phyloP scores from a whole-genome alignment of 495 filamentous ascomycete species.

The Tuber magnatum region DNA sequence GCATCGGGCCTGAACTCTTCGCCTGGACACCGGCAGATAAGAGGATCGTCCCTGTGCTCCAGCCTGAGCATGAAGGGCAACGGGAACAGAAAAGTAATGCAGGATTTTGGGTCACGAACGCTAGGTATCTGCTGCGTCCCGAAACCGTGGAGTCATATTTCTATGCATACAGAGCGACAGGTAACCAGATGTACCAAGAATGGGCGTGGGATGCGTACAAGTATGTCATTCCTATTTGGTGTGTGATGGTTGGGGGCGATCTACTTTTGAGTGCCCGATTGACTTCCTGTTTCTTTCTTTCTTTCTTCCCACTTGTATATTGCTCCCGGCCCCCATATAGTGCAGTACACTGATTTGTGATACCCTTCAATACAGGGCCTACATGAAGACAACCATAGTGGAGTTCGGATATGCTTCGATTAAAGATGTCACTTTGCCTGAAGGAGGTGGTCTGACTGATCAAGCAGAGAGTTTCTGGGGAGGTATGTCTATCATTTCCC shows the following conservation, averaged over 20 bases:
- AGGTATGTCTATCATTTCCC: slow-evolving; percentile 23
- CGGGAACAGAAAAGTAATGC: slow-evolving; percentile 32
- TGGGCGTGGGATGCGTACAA: slow-evolving; percentile 46
- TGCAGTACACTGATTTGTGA: neutral
- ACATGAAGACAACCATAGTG: slow-evolving; percentile 28
- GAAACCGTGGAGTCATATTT: slow-evolving; percentile 47
- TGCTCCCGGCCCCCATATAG: neutral
- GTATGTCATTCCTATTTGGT: slow-evolving; percentile 9
- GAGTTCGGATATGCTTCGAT: slow-evolving; percentile 40
- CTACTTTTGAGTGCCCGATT: neutral
- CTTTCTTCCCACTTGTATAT: neutral
- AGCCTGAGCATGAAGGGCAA: slow-evolving; percentile 31
- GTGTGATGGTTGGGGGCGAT: neutral
- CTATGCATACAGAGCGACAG: slow-evolving; percentile 47
- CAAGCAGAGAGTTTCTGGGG: slow-evolving; percentile 40
- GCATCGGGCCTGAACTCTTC: slow-evolving; percentile 41
- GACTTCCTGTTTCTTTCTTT: slow-evolving; percentile 2
- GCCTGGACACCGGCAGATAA: slow-evolving; percentile 33
- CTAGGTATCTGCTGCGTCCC: slow-evolving; percentile 42
- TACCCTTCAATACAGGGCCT: slow-evolving; percentile 20
- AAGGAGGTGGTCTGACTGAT: slow-evolving; percentile 37
- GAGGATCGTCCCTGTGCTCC: slow-evolving; percentile 25
- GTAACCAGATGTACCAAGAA: slow-evolving; percentile 44
- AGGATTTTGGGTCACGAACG: slow-evolving; percentile 41
- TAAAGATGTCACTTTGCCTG: slow-evolving; percentile 34